phyloP scores from a whole-genome alignment of 768 basidiomycete genomes.

The Suillus occidentalis region DNA sequence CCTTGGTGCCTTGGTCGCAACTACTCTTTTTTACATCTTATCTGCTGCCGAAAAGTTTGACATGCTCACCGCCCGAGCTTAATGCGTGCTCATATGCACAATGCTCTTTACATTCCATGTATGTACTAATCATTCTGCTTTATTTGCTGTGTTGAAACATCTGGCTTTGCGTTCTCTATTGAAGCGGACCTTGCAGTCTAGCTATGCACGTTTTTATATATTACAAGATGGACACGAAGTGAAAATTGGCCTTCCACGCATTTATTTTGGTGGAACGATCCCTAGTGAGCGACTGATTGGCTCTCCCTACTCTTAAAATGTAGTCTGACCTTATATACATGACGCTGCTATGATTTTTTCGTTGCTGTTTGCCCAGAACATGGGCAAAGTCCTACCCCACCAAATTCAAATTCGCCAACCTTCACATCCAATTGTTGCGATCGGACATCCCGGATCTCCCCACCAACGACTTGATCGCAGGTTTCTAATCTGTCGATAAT shows the following conservation, averaged over 20 bases:
- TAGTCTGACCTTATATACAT: too few species aligned
- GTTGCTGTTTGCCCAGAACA: too few species aligned
- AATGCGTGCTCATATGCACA: neutral
- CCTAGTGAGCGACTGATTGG: neutral
- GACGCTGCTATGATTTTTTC: too few species aligned
- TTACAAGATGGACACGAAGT: neutral
- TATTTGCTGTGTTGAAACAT: neutral
- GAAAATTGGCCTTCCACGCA: neutral
- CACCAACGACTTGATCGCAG: too few species aligned
- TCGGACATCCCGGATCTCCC: too few species aligned
- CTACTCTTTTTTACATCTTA: constrained; percentile 9
- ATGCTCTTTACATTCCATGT: neutral
- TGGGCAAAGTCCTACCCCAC: too few species aligned
- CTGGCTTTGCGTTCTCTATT: neutral
- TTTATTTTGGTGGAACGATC: neutral
- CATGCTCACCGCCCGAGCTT: neutral
- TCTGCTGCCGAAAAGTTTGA: neutral
- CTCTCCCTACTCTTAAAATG: too few species aligned
- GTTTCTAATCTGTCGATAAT: too few species aligned
- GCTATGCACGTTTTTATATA: neutral
- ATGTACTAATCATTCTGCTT: neutral
- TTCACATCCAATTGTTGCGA: too few species aligned
- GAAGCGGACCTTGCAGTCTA: neutral
- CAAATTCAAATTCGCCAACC: too few species aligned
- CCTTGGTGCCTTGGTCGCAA: constrained; percentile 14